A percentile compares a stretch with the other conserved stretches of the same genome.
Conservation (phyloP, 345 rosid genomes). For the Corchorus capsularis region DNA sequence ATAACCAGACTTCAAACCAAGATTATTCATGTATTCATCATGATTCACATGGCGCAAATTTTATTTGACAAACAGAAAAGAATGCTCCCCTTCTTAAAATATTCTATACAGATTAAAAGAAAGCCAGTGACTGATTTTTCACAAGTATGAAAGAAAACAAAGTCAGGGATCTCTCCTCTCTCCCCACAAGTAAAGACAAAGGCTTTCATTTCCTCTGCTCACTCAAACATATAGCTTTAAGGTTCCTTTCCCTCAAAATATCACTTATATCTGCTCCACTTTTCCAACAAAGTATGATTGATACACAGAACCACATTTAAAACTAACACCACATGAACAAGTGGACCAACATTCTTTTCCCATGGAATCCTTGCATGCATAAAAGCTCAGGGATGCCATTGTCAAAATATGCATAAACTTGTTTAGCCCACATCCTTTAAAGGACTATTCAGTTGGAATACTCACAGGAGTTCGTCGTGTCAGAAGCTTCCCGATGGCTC, state of each 20-base stretch:
- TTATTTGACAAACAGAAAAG: too few relatives aligned
- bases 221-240: neutral
- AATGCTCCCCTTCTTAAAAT: neutral
- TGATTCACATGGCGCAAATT: too few relatives aligned
- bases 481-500: conserved; percentile 5
- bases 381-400: neutral
- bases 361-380: conserved; percentile 1
- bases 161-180: neutral
- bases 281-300: neutral
- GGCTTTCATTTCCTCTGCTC: conserved; percentile 1
- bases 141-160: neutral
- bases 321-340: neutral
- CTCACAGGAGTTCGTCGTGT: neutral
- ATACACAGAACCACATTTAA: neutral
- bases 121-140: neutral
- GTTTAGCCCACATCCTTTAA: neutral
- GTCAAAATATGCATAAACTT: conserved; percentile 11
- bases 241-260: neutral
- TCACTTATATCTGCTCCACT: neutral
- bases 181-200: neutral
- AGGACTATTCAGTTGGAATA: neutral
- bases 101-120: neutral
- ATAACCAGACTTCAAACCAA: too few relatives aligned
- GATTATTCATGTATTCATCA: too few relatives aligned
- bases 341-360: neutral